These are phyloP conservation scores for Picochlorum sp. DNA, from an alignment of 139 green algal genomes.

Conservation along the genomic window DNA sequence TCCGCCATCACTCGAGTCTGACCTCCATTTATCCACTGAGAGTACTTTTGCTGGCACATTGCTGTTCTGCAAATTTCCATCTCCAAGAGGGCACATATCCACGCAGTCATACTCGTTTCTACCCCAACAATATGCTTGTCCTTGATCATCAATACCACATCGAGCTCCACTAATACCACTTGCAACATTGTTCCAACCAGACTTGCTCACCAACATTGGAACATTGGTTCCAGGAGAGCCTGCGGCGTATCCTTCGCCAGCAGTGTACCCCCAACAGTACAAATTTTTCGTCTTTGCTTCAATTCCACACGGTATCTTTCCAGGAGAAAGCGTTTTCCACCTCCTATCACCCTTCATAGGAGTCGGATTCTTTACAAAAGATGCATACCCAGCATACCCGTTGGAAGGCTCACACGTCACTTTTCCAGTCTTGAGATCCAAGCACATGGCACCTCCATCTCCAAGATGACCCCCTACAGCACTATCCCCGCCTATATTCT, in stretches of 20 bases:
- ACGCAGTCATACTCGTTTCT: not conserved
- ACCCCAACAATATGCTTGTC: not conserved
- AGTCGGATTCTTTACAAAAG: not conserved
- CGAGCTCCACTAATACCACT: not conserved
- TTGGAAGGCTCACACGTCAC: not conserved
- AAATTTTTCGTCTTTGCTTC: not conserved
- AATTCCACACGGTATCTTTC: not conserved
- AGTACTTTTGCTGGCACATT: not conserved
- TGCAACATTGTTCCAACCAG: not conserved
- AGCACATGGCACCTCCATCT: not conserved
- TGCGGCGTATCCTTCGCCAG: not conserved
- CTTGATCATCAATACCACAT: not conserved
- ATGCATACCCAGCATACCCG: not conserved
- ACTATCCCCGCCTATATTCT: not conserved
- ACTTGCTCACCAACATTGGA: not conserved
- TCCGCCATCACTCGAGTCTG: not conserved
- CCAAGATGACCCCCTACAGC: not conserved
- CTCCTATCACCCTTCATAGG: not conserved
- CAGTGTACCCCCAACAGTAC: slow-evolving; percentile 2
- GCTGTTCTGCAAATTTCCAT: not conserved
- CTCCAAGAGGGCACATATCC: not conserved
- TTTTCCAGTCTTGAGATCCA: not conserved
- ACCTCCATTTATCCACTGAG: not conserved
- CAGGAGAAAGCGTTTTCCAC: not conserved
- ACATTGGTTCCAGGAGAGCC: not conserved